A percentile compares a stretch with the other conserved stretches of the same genome.
Evolutionary conservation across 148 eudicot species (phyloP).

Genomic region (Fagopyrum homotropicum): DNA sequence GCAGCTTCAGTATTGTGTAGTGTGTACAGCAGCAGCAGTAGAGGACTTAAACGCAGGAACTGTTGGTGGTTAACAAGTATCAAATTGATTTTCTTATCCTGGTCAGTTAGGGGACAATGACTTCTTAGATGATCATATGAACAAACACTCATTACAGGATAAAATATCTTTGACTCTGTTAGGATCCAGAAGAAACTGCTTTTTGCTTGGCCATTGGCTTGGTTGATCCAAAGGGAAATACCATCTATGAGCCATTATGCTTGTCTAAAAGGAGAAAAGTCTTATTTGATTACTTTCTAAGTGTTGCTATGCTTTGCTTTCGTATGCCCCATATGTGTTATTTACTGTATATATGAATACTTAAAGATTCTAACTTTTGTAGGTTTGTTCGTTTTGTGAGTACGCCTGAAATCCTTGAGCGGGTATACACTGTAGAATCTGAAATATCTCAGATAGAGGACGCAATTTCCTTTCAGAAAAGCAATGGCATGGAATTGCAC

Average conservation of each 20-base stretch:
- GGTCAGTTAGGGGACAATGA: background rate
- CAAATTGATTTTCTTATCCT: background rate
- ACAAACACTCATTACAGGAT: background rate
- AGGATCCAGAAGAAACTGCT: no score
- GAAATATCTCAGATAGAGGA: slow-evolving; percentile 85
- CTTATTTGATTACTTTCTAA: background rate
- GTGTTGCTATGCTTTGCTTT: background rate
- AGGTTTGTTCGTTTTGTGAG: slow-evolving; percentile 99
- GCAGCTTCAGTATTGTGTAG: no score
- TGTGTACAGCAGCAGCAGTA: no score
- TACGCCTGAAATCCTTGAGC: slow-evolving; percentile 92
- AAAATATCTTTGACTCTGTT: no score
- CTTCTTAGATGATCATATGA: background rate
- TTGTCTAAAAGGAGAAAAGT: background rate
- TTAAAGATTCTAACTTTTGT: slow-evolving; percentile 10
- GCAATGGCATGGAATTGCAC: slow-evolving; percentile 34
- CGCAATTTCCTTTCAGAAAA: slow-evolving; percentile 67
- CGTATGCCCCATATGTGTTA: background rate
- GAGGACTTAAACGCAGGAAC: no score
- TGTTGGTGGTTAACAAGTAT: background rate
- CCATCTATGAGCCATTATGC: background rate
- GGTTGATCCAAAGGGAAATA: background rate
- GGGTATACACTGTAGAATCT: slow-evolving; percentile 86
- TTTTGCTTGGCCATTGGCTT: slow-evolving; percentile 3
- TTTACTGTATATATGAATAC: background rate